A percentile compares a stretch with the other conserved stretches of the same genome.
phyloP scores from a whole-genome alignment of 1,139 yeast species.

The Lodderomyces parapsilosis region DNA sequence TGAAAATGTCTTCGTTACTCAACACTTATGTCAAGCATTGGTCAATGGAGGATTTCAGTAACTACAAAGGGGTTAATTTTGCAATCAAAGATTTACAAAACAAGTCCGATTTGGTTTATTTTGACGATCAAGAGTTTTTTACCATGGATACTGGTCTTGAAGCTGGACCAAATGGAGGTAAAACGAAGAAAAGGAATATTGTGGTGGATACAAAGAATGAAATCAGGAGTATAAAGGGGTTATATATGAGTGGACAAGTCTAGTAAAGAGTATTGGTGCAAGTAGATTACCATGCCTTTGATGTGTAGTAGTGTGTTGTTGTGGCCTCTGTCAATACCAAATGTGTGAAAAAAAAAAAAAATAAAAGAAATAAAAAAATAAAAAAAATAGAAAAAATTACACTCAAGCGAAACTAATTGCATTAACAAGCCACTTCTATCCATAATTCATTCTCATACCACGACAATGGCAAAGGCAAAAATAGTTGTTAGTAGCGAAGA shows the following conservation, averaged over 20 bases:
- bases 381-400: no score
- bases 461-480: conserved; percentile 14
- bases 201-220: conserved; percentile 39
- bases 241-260: conserved; percentile 43
- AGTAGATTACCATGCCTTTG: no score
- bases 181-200: conserved; percentile 26
- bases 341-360: no score
- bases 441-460: no score
- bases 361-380: no score
- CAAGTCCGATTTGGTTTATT: conserved; percentile 36
- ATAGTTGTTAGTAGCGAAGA: conserved; percentile 10
- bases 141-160: conserved; percentile 5
- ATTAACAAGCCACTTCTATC: no score
- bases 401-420: no score
- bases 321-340: no score
- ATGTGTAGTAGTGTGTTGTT: no score
- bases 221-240: conserved; percentile 44
- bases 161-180: conserved; percentile 3
- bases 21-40: conserved; percentile 27
- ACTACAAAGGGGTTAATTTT: conserved; percentile 29
- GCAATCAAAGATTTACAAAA: conserved; percentile 38
- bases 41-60: conserved; percentile 32
- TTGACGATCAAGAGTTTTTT: conserved; percentile 17
- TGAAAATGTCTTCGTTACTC: conserved; percentile 23
- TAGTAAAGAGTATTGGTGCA: no score